phyloP scores from a whole-genome alignment of 1,284 basidiomycete species.

The Somion occarium region DNA sequence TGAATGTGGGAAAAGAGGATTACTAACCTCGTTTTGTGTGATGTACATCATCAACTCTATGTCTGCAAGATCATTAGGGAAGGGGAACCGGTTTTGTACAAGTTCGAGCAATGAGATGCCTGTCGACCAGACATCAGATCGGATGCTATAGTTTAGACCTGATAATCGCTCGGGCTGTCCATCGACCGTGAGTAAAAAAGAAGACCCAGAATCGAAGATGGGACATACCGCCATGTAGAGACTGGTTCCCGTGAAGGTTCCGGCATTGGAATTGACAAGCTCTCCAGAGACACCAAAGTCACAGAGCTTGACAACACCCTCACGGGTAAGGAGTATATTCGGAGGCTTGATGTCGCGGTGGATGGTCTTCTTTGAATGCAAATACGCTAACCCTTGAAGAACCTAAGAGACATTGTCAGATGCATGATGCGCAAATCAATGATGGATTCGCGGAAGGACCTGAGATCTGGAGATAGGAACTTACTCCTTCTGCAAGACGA shows the following conservation, averaged over 20 bases:
- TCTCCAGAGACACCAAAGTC: constrained; percentile 98
- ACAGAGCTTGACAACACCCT: constrained; percentile 87
- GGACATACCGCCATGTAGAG: constrained; percentile 93
- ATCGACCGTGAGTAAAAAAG: constrained; percentile 1
- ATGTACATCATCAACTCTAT: constrained; percentile 95
- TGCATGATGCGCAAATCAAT: constrained; percentile 3
- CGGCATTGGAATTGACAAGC: constrained; percentile 86
- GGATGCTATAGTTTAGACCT: constrained; percentile 87
- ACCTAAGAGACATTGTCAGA: constrained; percentile 43
- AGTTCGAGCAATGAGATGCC: constrained; percentile 93
- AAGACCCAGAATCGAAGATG: constrained; percentile 13
- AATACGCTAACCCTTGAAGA: constrained; percentile 87
- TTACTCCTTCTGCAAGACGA: constrained; percentile 85
- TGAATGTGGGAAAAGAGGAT: constrained; percentile 1
- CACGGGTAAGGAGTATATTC: constrained; percentile 84
- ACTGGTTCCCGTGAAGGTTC: constrained; percentile 95
- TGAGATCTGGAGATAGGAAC: constrained; percentile 29
- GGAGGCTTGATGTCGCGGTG: constrained; percentile 98
- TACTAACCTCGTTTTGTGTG: constrained; percentile 68
- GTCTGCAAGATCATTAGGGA: constrained; percentile 86
- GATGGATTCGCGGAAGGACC: no score
- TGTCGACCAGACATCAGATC: constrained; percentile 97
- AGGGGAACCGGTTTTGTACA: constrained; percentile 93
- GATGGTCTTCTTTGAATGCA: constrained; percentile 89
- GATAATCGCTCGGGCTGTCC: constrained; percentile 87